Percentiles rank a stretch among this genome's conserved stretches.
phyloP scores from a whole-genome alignment of 2,329 filamentous ascomycete genomes.

The Teratosphaeria nubilosa region DNA sequence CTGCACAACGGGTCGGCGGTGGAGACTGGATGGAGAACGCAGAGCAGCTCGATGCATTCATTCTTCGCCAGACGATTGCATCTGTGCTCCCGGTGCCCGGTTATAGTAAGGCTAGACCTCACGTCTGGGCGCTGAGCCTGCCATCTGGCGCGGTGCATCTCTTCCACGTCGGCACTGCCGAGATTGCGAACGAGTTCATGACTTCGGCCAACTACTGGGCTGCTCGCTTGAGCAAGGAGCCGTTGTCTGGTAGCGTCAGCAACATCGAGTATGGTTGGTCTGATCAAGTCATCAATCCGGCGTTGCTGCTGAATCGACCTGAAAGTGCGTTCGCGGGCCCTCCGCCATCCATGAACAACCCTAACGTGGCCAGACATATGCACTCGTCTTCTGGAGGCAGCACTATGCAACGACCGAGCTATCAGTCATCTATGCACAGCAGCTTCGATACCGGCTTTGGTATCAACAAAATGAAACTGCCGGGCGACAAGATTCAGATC shows the following conservation, averaged over 20 bases:
- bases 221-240: conserved; percentile 85
- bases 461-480: conserved; percentile 51
- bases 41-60: conserved; percentile 76
- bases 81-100: conserved; percentile 82
- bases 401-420: conserved; percentile 21
- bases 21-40: conserved; percentile 99
- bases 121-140: conserved; percentile 89
- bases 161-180: conserved; percentile 94
- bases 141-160: conserved; percentile 90
- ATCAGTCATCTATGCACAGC: conserved; percentile 46
- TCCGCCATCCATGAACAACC: conserved; percentile 6
- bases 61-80: conserved; percentile 82
- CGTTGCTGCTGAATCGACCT: conserved; percentile 23
- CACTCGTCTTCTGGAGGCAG: conserved; percentile 11
- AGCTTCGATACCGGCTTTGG: conserved; percentile 45
- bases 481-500: conserved; percentile 75
- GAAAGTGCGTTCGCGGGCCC: conserved; percentile 12
- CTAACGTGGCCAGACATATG: conserved; percentile 9
- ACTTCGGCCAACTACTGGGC: conserved; percentile 96
- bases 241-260: conserved; percentile 81
- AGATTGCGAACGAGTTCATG: conserved; percentile 92
- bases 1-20: conserved; percentile 69
- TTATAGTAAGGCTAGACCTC: conserved; percentile 79
- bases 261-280: conserved; percentile 98
- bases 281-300: conserved; percentile 60